These are phyloP conservation scores for Phanerochaete carnosa DNA, from an alignment of 768 basidiomycete species.

Conservation along the genomic window DNA sequence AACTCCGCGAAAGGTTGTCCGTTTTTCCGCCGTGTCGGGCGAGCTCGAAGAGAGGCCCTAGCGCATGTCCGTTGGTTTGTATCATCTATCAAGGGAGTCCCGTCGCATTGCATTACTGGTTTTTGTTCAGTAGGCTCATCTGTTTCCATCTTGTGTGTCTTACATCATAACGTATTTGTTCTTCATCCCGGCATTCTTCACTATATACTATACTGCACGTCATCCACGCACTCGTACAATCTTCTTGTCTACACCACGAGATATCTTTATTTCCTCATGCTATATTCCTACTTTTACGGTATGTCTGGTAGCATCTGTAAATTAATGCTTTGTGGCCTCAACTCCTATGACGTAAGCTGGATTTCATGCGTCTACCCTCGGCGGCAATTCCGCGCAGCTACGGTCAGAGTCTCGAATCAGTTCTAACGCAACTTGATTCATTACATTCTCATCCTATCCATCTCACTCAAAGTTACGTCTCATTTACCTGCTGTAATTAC, in stretches of 20 bases:
- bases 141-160: not conserved
- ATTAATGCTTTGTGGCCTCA: not conserved
- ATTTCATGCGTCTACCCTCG: not conserved
- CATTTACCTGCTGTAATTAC: not conserved
- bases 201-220: not conserved
- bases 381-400: not conserved
- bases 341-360: not conserved
- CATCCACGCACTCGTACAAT: not conserved
- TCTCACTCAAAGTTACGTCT: not conserved
- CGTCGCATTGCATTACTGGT: not conserved
- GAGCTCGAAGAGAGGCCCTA: conserved; percentile 7
- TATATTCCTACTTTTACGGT: not conserved
- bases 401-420: not conserved
- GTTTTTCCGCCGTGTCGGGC: conserved; percentile 50
- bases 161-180: not conserved
- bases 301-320: not conserved
- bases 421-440: not conserved
- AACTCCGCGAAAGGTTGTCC: conserved; percentile 57
- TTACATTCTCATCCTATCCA: not conserved
- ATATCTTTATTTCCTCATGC: not conserved
- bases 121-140: not conserved
- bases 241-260: not conserved
- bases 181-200: not conserved
- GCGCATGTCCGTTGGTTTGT: not conserved
- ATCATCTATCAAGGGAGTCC: not conserved